phyloP scores from a whole-genome alignment of 2,329 filamentous ascomycete species.

The Trichoderma harzianum region DNA sequence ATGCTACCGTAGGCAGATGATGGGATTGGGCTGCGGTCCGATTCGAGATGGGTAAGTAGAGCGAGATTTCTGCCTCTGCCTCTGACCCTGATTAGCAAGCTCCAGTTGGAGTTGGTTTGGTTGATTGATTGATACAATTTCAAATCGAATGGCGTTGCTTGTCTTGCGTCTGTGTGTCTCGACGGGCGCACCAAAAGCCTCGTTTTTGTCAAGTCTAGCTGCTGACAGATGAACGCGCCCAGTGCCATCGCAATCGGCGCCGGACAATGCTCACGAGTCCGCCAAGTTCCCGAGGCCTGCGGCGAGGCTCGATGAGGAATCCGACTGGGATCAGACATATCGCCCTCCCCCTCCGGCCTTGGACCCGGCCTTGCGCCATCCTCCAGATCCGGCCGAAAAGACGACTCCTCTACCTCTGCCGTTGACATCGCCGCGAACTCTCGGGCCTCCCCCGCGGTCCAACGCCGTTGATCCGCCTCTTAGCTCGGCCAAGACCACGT shows the following conservation, averaged over 20 bases:
- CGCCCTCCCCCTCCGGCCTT: slow-evolving; percentile 39
- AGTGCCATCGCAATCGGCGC: slow-evolving; percentile 60
- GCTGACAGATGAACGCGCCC: slow-evolving; percentile 20
- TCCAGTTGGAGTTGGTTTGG: background rate
- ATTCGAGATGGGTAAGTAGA: slow-evolving; percentile 28
- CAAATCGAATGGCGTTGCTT: background rate
- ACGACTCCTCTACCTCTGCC: slow-evolving; percentile 33
- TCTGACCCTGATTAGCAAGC: background rate
- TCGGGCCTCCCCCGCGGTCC: slow-evolving; percentile 40
- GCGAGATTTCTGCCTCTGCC: background rate
- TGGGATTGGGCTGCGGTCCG: slow-evolving; percentile 25
- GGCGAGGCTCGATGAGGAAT: slow-evolving; percentile 52
- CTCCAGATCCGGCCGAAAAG: slow-evolving; percentile 57
- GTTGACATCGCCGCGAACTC: slow-evolving; percentile 39
- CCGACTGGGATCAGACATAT: slow-evolving; percentile 53
- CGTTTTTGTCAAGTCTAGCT: background rate
- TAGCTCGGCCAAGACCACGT: slow-evolving; percentile 55
- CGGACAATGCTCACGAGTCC: slow-evolving; percentile 52
- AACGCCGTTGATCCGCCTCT: slow-evolving; percentile 46
- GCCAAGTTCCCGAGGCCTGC: slow-evolving; percentile 49
- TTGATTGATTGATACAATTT: background rate
- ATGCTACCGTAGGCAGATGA: slow-evolving; percentile 22
- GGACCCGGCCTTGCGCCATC: slow-evolving; percentile 40
- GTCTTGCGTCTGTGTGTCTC: background rate
- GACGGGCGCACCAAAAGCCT: background rate